phyloP scores from a whole-genome alignment of 2,329 filamentous ascomycete species.

The Colletotrichum magnum region DNA sequence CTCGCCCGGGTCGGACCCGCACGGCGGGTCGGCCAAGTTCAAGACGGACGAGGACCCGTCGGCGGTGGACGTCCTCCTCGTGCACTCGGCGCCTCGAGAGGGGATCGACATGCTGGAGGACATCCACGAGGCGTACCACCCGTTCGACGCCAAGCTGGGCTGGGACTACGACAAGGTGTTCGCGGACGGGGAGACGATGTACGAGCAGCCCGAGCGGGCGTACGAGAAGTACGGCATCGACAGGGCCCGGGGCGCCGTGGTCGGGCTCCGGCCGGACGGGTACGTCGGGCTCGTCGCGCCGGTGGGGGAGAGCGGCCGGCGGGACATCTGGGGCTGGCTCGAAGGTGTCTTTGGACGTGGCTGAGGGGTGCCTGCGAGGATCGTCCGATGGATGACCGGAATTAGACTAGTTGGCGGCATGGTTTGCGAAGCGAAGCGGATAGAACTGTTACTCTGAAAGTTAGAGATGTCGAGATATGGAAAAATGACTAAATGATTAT shows the following conservation, averaged over 20 bases:
- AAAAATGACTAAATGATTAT: too few relatives aligned
- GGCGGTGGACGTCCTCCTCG: slow-evolving; percentile 66
- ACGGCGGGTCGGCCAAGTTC: slow-evolving; percentile 32
- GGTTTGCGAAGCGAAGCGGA: too few relatives aligned
- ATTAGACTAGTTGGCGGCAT: too few relatives aligned
- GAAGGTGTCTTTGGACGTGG: slow-evolving; percentile 18
- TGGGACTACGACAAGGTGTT: slow-evolving; percentile 72
- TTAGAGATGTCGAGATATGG: too few relatives aligned
- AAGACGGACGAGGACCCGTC: slow-evolving; percentile 51
- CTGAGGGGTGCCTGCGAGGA: not conserved
- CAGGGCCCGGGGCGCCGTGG: slow-evolving; percentile 22
- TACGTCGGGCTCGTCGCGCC: slow-evolving; percentile 33
- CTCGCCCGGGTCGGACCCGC: slow-evolving; percentile 29
- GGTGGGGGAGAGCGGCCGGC: slow-evolving; percentile 8
- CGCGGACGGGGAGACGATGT: slow-evolving; percentile 67
- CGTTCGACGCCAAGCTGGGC: slow-evolving; percentile 51
- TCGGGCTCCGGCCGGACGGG: slow-evolving; percentile 33
- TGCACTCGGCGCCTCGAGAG: slow-evolving; percentile 70
- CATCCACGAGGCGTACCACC: slow-evolving; percentile 53
- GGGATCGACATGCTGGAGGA: slow-evolving; percentile 64
- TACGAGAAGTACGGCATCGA: slow-evolving; percentile 74
- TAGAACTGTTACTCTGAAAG: too few relatives aligned
- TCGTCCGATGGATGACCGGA: too few relatives aligned
- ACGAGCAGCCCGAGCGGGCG: slow-evolving; percentile 64
- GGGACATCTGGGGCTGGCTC: slow-evolving; percentile 31